Conservation (phyloP, 2,329 filamentous ascomycete genomes). For the Lojkania enalia region DNA sequence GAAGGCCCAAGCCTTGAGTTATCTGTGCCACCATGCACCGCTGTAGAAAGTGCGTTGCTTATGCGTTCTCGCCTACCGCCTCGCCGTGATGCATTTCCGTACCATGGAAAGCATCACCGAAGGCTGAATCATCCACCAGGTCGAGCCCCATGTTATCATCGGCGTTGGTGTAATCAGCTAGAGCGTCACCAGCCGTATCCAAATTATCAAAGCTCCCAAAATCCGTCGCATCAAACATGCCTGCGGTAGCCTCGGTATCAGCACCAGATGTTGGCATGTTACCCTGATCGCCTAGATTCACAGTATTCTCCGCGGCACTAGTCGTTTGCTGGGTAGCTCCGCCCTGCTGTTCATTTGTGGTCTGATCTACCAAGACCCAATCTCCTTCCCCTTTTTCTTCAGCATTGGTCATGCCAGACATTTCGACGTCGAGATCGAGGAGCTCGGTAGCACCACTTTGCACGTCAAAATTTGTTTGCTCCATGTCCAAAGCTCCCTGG, state of each 20-base stretch:
- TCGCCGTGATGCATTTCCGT: conserved; percentile 41
- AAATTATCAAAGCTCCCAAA: conserved; percentile 44
- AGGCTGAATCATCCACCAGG: conserved; percentile 45
- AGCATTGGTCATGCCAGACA: conserved; percentile 59
- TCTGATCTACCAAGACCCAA: conserved; percentile 41
- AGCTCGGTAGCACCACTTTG: conserved; percentile 35
- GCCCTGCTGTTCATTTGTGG: conserved; percentile 22
- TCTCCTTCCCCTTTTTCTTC: conserved; percentile 38
- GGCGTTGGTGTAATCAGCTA: conserved; percentile 43
- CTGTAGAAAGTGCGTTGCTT: conserved; percentile 1
- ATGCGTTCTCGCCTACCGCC: conserved; percentile 32
- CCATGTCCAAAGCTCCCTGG: conserved; percentile 30
- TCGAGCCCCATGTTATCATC: conserved; percentile 44
- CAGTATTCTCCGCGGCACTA: conserved; percentile 20
- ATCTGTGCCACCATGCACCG: too few species aligned
- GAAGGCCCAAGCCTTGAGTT: too few species aligned
- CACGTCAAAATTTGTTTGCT: conserved; percentile 30
- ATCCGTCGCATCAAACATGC: conserved; percentile 44
- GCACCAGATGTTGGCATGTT: conserved; percentile 24
- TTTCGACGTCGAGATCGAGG: conserved; percentile 54
- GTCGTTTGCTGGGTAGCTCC: conserved; percentile 21
- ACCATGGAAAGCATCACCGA: conserved; percentile 46
- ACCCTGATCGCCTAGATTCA: conserved; percentile 13
- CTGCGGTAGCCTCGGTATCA: conserved; percentile 34
- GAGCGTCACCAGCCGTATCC: conserved; percentile 45